Conservation (phyloP, 257 asterid species). For the Penstemon eatonii region DNA sequence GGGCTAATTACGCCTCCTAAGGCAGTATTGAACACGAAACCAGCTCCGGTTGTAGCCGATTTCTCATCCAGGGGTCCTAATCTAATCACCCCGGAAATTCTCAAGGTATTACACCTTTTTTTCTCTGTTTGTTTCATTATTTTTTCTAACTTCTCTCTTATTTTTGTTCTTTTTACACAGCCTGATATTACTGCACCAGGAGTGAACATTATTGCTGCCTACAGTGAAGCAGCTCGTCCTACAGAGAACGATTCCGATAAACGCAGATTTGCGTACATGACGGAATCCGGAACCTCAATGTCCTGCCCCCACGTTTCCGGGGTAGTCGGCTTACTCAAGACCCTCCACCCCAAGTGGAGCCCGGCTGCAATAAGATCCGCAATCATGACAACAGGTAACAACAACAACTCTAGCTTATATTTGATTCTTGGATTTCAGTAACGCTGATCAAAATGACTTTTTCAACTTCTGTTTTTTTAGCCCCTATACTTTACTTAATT, state of each 20-base stretch:
- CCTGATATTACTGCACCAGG: conserved; percentile 83
- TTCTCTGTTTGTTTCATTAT: background rate
- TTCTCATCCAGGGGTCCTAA: conserved; percentile 86
- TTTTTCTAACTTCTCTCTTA: background rate
- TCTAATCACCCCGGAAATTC: conserved; percentile 42
- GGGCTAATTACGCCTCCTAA: conserved; percentile 46
- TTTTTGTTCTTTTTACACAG: conserved; percentile 20
- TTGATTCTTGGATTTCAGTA: too few relatives aligned
- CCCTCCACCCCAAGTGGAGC: conserved; percentile 61
- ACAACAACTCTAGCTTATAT: too few relatives aligned
- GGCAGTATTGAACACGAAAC: conserved; percentile 28
- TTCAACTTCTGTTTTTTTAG: too few relatives aligned
- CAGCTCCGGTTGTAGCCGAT: conserved; percentile 60
- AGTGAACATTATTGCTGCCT: conserved; percentile 57
- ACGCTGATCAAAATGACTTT: too few relatives aligned
- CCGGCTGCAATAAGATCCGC: conserved; percentile 70
- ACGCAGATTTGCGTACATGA: conserved; percentile 33
- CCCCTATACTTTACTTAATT: too few relatives aligned
- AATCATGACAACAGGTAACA: conserved; percentile 53
- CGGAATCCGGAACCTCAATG: conserved; percentile 58
- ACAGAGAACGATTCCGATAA: conserved; percentile 27
- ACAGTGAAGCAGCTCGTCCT: conserved; percentile 32
- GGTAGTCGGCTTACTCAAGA: conserved; percentile 50
- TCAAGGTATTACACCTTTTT: background rate
- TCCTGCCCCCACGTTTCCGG: conserved; percentile 78